A percentile compares a stretch with the other conserved stretches of the same genome.
phyloP scores from a whole-genome alignment of 805 yeast species.

The Metschnikowia proteae region DNA sequence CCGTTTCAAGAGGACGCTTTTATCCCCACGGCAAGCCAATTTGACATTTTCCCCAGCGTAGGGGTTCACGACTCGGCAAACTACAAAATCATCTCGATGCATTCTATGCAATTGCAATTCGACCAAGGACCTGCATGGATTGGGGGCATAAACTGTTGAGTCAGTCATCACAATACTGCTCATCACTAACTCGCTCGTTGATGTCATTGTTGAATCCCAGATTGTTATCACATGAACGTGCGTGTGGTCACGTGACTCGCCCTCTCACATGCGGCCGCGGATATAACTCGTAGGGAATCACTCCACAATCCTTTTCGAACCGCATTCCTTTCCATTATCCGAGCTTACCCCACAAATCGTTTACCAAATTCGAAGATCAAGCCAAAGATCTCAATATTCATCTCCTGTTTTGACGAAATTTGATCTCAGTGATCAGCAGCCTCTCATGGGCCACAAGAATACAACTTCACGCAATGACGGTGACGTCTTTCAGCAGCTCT shows the following conservation, averaged over 20 bases:
- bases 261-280: slow-evolving; percentile 4
- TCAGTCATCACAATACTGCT: too few species aligned
- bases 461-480: slow-evolving; percentile 6
- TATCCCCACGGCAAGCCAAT: background rate
- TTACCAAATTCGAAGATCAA: background rate
- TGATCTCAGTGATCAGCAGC: background rate
- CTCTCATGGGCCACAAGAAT: slow-evolving; percentile 4
- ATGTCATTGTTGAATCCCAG: too few species aligned
- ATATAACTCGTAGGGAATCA: background rate
- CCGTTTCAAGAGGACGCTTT: background rate
- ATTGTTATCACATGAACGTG: background rate
- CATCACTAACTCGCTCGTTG: too few species aligned
- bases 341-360: background rate
- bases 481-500: slow-evolving; percentile 17
- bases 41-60: too few species aligned
- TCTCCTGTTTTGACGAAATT: background rate
- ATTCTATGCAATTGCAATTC: too few species aligned
- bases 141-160: too few species aligned
- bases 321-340: background rate
- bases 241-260: background rate
- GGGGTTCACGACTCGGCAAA: too few species aligned
- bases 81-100: too few species aligned
- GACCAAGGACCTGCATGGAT: too few species aligned
- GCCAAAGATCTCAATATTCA: background rate
- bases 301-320: background rate